These are phyloP conservation scores for Hypoxylon trugodes DNA, from an alignment of 495 filamentous ascomycete genomes.

Conservation along the genomic window DNA sequence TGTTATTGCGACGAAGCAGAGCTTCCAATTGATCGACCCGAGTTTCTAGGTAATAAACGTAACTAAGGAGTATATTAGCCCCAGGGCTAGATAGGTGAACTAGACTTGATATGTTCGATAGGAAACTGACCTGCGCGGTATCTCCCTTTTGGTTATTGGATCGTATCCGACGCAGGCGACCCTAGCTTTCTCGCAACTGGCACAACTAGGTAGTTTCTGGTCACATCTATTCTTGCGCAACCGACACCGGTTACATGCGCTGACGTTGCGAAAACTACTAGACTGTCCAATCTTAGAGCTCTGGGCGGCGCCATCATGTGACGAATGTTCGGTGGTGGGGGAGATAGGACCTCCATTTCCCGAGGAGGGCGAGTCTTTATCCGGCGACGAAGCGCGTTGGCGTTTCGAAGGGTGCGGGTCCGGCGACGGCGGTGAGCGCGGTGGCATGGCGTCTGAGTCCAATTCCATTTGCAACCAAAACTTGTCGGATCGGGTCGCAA, in stretches of 20 bases:
- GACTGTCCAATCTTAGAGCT: conserved; percentile 56
- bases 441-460: conserved; percentile 47
- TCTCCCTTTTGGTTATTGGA: conserved; percentile 93
- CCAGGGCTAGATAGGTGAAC: conserved; percentile 1
- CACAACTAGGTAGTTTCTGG: conserved; percentile 87
- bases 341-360: conserved; percentile 39
- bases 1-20: conserved; percentile 72
- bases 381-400: conserved; percentile 58
- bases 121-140: conserved; percentile 74
- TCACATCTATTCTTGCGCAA: conserved; percentile 95
- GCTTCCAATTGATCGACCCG: conserved; percentile 83
- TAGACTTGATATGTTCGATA: background rate
- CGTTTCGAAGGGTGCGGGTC: conserved; percentile 58
- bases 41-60: conserved; percentile 93
- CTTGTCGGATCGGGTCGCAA: conserved; percentile 17
- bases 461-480: conserved; percentile 36
- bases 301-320: conserved; percentile 39
- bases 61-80: conserved; percentile 61
- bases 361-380: conserved; percentile 55
- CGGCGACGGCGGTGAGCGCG: conserved; percentile 54
- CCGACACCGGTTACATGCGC: conserved; percentile 92
- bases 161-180: conserved; percentile 94
- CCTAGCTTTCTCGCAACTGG: conserved; percentile 87
- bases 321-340: conserved; percentile 49
- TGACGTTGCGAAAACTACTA: conserved; percentile 86